These are phyloP conservation scores for Otatea glauca DNA, from an alignment of 176 grass and related monocot species.

Conservation along the genomic window DNA sequence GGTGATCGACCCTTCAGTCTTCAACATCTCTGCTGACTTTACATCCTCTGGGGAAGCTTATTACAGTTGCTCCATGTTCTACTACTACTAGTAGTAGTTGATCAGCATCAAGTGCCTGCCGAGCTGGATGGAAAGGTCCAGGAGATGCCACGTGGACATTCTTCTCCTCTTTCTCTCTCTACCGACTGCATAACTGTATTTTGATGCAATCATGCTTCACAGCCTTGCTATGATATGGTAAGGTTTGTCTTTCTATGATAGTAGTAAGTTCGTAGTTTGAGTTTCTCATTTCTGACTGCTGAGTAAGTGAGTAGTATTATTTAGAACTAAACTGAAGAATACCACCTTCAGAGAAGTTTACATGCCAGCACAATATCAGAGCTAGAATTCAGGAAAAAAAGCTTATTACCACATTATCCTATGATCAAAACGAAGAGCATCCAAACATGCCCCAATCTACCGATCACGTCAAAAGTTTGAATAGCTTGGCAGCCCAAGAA, in stretches of 20 bases:
- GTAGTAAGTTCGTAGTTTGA: no score
- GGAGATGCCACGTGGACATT: slow-evolving; percentile 23
- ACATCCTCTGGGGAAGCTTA: not conserved
- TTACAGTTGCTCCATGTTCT: not conserved
- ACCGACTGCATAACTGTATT: not conserved
- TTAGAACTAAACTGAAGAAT: not conserved
- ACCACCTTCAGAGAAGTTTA: not conserved
- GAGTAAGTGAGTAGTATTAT: not conserved
- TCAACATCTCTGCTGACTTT: not conserved
- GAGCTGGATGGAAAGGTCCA: slow-evolving; percentile 7
- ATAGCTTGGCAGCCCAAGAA: slow-evolving; percentile 13
- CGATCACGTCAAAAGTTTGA: slow-evolving; percentile 38
- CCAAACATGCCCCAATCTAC: not conserved
- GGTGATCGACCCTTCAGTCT: not conserved
- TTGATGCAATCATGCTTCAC: not conserved
- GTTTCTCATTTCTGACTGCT: no score
- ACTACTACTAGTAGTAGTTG: not conserved
- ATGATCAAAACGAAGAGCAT: not conserved
- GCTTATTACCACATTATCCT: not conserved
- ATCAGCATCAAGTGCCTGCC: not conserved
- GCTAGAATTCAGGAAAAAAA: not conserved
- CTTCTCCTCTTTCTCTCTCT: not conserved
- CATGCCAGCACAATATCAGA: not conserved
- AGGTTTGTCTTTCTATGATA: not conserved
- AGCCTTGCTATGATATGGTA: not conserved